Evolutionary conservation across 805 yeast genomes (phyloP).

Genomic region (Saturnispora kantuleensis): DNA sequence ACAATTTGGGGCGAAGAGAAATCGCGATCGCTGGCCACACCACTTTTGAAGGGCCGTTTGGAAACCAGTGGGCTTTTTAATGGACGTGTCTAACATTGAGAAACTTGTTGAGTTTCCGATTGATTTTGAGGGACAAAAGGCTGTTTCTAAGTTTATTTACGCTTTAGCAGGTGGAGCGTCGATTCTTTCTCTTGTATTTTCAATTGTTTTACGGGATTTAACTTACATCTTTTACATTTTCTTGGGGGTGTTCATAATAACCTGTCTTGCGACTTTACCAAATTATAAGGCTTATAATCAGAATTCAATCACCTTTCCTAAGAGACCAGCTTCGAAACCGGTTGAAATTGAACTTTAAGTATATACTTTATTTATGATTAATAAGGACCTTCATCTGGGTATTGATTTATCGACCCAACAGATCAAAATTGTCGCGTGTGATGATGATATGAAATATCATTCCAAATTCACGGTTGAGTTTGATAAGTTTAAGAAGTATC

Average conservation of each 20-base stretch:
- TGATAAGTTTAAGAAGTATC: slow-evolving; percentile 47
- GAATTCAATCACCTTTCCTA: slow-evolving; percentile 40
- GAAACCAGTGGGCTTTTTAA: too few species aligned
- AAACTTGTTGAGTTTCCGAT: slow-evolving; percentile 24
- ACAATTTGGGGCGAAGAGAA: too few species aligned
- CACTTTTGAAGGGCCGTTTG: too few species aligned
- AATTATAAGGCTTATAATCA: slow-evolving; percentile 48
- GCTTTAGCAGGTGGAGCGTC: slow-evolving; percentile 25
- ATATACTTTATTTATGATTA: slow-evolving; percentile 4
- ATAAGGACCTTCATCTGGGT: slow-evolving; percentile 41
- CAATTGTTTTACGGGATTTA: slow-evolving; percentile 39
- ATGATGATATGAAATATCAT: slow-evolving; percentile 38
- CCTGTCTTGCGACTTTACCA: slow-evolving; percentile 38
- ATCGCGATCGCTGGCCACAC: too few species aligned
- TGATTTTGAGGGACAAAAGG: slow-evolving; percentile 47
- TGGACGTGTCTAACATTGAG: slow-evolving; percentile 13
- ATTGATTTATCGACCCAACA: slow-evolving; percentile 89
- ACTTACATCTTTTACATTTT: slow-evolving; percentile 30
- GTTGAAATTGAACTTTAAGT: slow-evolving; percentile 9
- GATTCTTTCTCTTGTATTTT: slow-evolving; percentile 35
- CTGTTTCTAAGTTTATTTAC: slow-evolving; percentile 27
- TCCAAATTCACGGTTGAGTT: slow-evolving; percentile 58
- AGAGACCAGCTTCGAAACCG: slow-evolving; percentile 9
- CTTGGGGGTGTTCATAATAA: slow-evolving; percentile 26
- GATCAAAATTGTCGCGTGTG: slow-evolving; percentile 61